Percentiles rank a stretch among this genome's conserved stretches.
phyloP scores from a whole-genome alignment of 2,329 filamentous ascomycete genomes.

The Apiospora pterosperma region DNA sequence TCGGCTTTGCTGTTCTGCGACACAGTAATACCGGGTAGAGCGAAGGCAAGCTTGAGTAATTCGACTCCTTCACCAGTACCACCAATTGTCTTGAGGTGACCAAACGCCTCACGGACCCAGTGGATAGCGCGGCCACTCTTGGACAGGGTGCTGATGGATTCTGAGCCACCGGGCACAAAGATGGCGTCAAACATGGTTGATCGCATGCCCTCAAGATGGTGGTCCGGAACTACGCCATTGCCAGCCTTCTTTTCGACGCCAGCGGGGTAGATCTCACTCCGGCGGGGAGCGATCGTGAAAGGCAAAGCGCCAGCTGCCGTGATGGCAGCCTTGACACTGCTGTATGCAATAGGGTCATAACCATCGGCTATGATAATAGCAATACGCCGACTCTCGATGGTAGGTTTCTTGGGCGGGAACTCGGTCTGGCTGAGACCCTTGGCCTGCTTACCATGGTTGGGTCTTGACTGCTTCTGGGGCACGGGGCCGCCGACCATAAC shows the following conservation, averaged over 20 bases:
- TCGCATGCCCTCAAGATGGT: slow-evolving; percentile 76
- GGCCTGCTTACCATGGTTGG: slow-evolving; percentile 67
- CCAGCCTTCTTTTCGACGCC: slow-evolving; percentile 50
- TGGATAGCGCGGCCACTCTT: slow-evolving; percentile 71
- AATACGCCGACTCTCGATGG: slow-evolving; percentile 67
- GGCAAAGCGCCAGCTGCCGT: slow-evolving; percentile 62
- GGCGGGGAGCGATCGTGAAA: slow-evolving; percentile 68
- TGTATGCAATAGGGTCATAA: slow-evolving; percentile 65
- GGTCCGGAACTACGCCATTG: slow-evolving; percentile 63
- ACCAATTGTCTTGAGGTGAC: slow-evolving; percentile 75
- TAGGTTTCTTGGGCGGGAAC: slow-evolving; percentile 58
- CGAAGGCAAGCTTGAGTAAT: slow-evolving; percentile 51
- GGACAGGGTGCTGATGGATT: slow-evolving; percentile 58
- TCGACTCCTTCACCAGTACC: slow-evolving; percentile 70
- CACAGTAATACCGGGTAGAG: slow-evolving; percentile 37
- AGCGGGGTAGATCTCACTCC: slow-evolving; percentile 62
- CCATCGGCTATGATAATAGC: slow-evolving; percentile 77
- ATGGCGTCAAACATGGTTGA: slow-evolving; percentile 79
- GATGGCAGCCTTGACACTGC: slow-evolving; percentile 61
- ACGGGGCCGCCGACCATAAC: slow-evolving; percentile 64
- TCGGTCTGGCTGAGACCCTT: slow-evolving; percentile 68
- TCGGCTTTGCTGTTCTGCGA: slow-evolving; percentile 47
- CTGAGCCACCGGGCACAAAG: slow-evolving; percentile 70
- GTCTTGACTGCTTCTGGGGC: slow-evolving; percentile 47
- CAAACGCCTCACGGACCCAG: slow-evolving; percentile 78